These are phyloP conservation scores for Nicotiana otophora DNA, from an alignment of 257 asterid genomes.

Conservation along the genomic window DNA sequence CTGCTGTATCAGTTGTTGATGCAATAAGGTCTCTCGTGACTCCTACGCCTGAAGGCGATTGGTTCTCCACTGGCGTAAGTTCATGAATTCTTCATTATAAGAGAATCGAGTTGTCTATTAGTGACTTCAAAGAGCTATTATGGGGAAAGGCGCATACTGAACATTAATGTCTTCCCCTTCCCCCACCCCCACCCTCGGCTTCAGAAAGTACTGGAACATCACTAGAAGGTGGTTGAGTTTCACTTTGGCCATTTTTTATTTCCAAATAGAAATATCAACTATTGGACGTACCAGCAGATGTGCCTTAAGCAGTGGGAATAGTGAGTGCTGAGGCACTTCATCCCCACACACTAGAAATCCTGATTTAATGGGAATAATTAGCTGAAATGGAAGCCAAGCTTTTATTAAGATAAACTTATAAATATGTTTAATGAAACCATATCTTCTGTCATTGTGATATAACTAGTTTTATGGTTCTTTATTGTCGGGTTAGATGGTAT, in stretches of 20 bases:
- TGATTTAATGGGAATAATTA: not conserved
- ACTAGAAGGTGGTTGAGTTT: too few species aligned
- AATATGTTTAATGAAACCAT: not conserved
- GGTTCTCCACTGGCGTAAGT: slow-evolving; percentile 95
- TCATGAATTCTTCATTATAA: not conserved
- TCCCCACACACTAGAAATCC: not conserved
- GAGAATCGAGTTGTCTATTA: not conserved
- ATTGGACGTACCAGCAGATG: too few species aligned
- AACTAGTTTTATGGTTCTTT: not conserved
- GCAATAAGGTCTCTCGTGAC: slow-evolving; percentile 86
- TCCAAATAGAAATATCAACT: too few species aligned
- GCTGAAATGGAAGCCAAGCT: not conserved
- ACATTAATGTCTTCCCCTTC: too few species aligned
- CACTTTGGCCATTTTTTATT: too few species aligned
- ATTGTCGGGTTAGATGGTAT: not conserved
- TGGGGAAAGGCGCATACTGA: not conserved
- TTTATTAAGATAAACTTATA: not conserved
- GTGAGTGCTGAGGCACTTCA: not conserved
- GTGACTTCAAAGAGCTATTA: not conserved
- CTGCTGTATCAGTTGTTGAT: slow-evolving; percentile 80
- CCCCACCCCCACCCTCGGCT: too few species aligned
- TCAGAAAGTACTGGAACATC: too few species aligned
- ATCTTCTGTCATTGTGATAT: not conserved
- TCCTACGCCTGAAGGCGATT: slow-evolving; percentile 91
- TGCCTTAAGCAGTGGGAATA: too few species aligned